These are phyloP conservation scores for Pisolithus albus DNA, from an alignment of 768 basidiomycete genomes.

Conservation along the genomic window DNA sequence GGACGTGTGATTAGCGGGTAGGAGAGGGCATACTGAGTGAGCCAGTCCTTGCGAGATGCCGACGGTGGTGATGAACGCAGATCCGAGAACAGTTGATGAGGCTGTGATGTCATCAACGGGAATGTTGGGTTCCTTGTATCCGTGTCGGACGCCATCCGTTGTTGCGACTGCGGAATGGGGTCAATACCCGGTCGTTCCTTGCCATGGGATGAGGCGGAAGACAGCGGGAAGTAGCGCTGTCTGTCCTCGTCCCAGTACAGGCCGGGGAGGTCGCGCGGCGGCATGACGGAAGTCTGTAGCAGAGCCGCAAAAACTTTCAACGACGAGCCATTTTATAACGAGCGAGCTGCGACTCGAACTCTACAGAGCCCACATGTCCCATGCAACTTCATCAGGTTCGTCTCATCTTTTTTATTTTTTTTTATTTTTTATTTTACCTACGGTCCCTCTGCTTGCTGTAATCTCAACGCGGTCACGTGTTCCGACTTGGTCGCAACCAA, in stretches of 20 bases:
- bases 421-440: too few species aligned
- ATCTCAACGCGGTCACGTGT: constrained; percentile 7
- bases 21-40: constrained; percentile 20
- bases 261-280: constrained; percentile 49
- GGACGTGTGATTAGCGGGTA: background rate
- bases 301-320: too few species aligned
- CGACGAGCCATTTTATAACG: too few species aligned
- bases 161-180: background rate
- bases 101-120: background rate
- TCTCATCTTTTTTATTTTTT: too few species aligned
- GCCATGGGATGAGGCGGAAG: constrained; percentile 29
- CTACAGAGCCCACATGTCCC: too few species aligned
- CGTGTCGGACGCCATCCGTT: background rate
- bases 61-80: constrained; percentile 10
- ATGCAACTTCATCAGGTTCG: too few species aligned
- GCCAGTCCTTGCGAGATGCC: constrained; percentile 17
- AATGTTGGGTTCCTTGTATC: background rate
- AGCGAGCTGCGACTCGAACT: too few species aligned
- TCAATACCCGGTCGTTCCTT: background rate
- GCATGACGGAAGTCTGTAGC: too few species aligned
- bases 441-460: background rate
- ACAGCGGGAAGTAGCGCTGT: constrained; percentile 53
- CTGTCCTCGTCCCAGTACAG: constrained; percentile 46
- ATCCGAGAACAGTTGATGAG: constrained; percentile 4
- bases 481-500: background rate